Evolutionary conservation across 495 filamentous ascomycete species (phyloP).

Genomic region (Glutinoglossum americanum): DNA sequence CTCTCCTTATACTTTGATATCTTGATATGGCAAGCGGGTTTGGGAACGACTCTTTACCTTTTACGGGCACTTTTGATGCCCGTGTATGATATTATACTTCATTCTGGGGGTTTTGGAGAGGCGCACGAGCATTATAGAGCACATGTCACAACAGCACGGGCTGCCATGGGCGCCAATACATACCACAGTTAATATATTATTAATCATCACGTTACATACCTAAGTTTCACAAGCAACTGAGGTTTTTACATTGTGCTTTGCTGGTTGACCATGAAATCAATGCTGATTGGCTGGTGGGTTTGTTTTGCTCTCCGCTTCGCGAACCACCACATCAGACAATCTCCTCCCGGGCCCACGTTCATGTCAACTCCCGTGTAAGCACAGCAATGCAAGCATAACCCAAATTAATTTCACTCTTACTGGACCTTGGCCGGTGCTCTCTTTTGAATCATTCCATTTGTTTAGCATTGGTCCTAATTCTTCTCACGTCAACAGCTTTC

Average conservation of each 20-base stretch:
- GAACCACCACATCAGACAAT: neutral
- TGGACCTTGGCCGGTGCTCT: too few species aligned
- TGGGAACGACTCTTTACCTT: too few species aligned
- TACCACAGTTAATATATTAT: neutral
- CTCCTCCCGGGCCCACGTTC: neutral
- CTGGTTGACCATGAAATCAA: neutral
- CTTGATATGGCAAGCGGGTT: neutral
- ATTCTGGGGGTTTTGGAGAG: neutral
- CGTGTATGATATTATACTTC: neutral
- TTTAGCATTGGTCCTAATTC: neutral
- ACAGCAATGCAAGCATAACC: too few species aligned
- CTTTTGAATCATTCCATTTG: too few species aligned
- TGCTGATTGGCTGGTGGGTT: neutral
- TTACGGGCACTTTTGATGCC: neutral
- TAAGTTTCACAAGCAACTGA: neutral
- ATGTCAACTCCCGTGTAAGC: neutral
- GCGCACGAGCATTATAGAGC: neutral
- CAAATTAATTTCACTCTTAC: too few species aligned
- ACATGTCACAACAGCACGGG: neutral
- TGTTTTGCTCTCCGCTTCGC: neutral
- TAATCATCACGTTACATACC: neutral
- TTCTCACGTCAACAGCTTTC: neutral
- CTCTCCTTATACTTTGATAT: neutral
- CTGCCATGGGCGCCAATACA: neutral
- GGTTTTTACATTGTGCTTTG: neutral